Evolutionary conservation across 2,329 filamentous ascomycete species (phyloP), one percentile per base, ranked within the genome.

Genomic region (Diplocarpon mali): DNA sequence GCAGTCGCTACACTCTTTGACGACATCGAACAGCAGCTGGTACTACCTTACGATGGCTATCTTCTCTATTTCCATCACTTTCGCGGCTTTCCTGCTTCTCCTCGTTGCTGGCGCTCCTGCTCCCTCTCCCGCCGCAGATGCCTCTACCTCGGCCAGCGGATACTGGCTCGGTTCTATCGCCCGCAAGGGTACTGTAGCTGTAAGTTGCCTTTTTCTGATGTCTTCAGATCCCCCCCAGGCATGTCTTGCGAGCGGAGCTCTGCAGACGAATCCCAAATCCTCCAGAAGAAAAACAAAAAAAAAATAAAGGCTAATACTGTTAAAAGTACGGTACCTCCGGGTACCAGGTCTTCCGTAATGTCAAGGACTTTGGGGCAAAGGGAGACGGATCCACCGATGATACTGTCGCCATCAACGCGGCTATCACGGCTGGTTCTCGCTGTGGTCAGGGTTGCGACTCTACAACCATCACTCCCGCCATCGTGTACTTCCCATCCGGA

Each of bases 401-500:
- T 60, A 95, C 89, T 0, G 56, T 66, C 1, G 86, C 89, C 45
- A 95, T 96, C 73, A 95, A 95, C 68, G 64, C 68, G 34, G 88
- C 88, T 52, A 83, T 95, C 57, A 71, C 76, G 5, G 75, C 77
- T n/a, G 86, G 87, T 24, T 71, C 73, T 56, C 84, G 90, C 35
- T 96, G 90, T 60, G 87, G 85, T 32, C 62, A 76, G 51, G 77
- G 78, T 50, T 96, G 90, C 61, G 84, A 92, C 61, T 94, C 87
- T 1, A 78, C 76, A 28, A 96, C 90, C 2, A 75, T 76, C n/a
- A 78, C 79, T 1, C 90, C 90, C 0, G 90, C 86, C 20, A 69
- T 96, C 12, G 78, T 96, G 42, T 96, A 94, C 70, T 94, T 96
- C 40, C 89, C 88, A 32, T 71, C 85, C 10, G 89, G 90, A 53